Base-by-base conservation (phyloP, 2,329 filamentous ascomycete genomes). In the Epichloe hybrida region DNA sequence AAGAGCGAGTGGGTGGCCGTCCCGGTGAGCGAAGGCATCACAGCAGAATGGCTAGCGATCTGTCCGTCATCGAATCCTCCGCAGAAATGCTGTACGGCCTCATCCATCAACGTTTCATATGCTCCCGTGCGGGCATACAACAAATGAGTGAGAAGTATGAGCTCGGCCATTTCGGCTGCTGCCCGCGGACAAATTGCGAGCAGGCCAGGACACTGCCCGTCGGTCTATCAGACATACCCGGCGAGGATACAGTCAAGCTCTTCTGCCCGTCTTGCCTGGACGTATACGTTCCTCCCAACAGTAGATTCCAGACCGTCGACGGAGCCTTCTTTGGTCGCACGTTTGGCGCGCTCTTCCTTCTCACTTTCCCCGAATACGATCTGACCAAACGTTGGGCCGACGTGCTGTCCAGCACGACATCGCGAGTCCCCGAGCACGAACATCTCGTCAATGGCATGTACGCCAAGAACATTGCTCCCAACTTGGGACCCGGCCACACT, bases 141-240 rank as follows among this genome's bases (percentile, higher is more conserved):
- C 90, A 96, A 66, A 98, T 98, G 93, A 88, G 90, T 55, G 93
- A 98, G 69, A 98, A 98, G 69, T 98, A 97, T 73, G 91, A 97
- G 68, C 77, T 95, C 46, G 86, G 90, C 54, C 91, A 98, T 71
- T 98, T 98, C 64, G 93, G 93, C 49, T 83, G 85, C 59, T 98
- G 93, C 66, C 93, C 93, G n/a, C 81, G 93, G 53, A 94, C 91
- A 53, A 83, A 91, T 69, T 98, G 93, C 75, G 86, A 89, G 61
- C 84, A 86, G 53, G 86, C 88, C 56, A 85, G 91, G 61, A 93
- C 95, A 13, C 77, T 98, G 5, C 93, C 93, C 1, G 91, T 98
- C 20, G 93, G 93, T 38, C 79, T 93, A 54, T 95, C 88, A 52
- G 93, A 98, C 68, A 93, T 91, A 46, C 91, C 93, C 0, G 93